Evolutionary conservation across 345 rosid genomes (phyloP).

Genomic region (Populus alba): DNA sequence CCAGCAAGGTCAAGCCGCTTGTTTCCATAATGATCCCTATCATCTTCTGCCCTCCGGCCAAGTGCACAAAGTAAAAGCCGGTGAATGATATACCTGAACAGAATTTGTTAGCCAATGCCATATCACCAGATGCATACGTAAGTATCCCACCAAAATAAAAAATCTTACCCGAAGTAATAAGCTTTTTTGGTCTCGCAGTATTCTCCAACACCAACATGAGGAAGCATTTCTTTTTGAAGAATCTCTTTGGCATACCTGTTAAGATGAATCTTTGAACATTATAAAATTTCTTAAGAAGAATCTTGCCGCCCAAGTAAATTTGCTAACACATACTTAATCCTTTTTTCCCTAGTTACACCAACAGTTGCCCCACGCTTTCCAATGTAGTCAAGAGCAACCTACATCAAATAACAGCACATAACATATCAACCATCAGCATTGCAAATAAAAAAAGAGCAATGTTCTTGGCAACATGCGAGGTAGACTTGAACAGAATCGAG

Average conservation of each 20-base stretch:
- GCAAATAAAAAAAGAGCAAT: neutral
- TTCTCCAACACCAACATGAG: slow-evolving; percentile 92
- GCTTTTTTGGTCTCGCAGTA: slow-evolving; percentile 97
- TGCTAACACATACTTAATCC: slow-evolving; percentile 77
- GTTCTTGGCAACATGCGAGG: neutral
- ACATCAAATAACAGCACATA: slow-evolving; percentile 13
- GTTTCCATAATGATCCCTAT: slow-evolving; percentile 98
- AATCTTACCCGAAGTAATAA: slow-evolving; percentile 81
- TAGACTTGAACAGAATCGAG: neutral
- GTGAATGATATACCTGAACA: slow-evolving; percentile 73
- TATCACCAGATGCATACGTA: neutral
- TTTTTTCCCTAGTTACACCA: slow-evolving; percentile 91
- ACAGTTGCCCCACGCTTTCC: slow-evolving; percentile 97
- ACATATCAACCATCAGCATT: neutral
- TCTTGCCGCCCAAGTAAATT: slow-evolving; percentile 18
- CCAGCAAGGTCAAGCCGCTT: slow-evolving; percentile 99
- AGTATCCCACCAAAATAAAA: neutral
- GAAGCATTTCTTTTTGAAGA: slow-evolving; percentile 99
- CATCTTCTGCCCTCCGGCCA: slow-evolving; percentile 94
- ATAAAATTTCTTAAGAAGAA: slow-evolving; percentile 18
- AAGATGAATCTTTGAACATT: slow-evolving; percentile 22
- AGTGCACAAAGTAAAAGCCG: slow-evolving; percentile 93
- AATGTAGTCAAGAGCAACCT: slow-evolving; percentile 97
- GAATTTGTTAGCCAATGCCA: slow-evolving; percentile 12
- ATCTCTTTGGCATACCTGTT: slow-evolving; percentile 93